Base-by-base conservation (phyloP, 345 rosid species). In the Cardiospermum halicacabum region DNA sequence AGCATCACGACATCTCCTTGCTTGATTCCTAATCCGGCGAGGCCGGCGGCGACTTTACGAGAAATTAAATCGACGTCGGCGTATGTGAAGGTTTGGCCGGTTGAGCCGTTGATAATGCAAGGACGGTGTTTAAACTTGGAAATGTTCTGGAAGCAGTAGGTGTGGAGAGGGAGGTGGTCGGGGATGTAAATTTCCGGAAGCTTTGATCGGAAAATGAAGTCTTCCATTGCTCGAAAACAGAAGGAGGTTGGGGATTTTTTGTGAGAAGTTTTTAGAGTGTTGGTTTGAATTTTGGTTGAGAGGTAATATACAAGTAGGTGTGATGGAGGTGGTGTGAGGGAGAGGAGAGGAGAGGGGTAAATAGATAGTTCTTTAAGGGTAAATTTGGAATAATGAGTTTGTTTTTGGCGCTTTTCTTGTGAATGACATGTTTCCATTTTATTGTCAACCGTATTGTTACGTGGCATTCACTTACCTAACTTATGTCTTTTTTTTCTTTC, bases 1-100 rank as follows among this genome's bases (percentile, higher is more conserved):
- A 87, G 82, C 94, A 87, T 80, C 61, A 87, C 71, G 4, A 87
- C 94, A n/a, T 85, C 84, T 2, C 88, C 88, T 56, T 83, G 76
- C 47, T 65, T 60, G 64, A 87, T 47, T 39, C 87, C 91, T 0
- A 81, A 28, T 25, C 61, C 69, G 71, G 72, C 3, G 37, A 85
- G 81, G 4, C 94, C 94, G 1, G 88, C 60, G 18, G 86, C 88
- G 15, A 83, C 82, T 43, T 65, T 74, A 6, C 84, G 78, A 7
- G 87, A 54, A 12, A 73, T 72, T 69, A 81, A 84, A 22, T 87
- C 81, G 16, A 87, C 91, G 1, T 87, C 85, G 2, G 78, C 68
- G 58, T 87, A 83, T 39, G 80, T 79, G 70, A 55, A 67, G 56
- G 70, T 26, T 11, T 60, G 69, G 8, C 91, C 91, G 45, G 79